phyloP scores from a whole-genome alignment of 768 basidiomycete species.

The Pleurotus tuoliensis region DNA sequence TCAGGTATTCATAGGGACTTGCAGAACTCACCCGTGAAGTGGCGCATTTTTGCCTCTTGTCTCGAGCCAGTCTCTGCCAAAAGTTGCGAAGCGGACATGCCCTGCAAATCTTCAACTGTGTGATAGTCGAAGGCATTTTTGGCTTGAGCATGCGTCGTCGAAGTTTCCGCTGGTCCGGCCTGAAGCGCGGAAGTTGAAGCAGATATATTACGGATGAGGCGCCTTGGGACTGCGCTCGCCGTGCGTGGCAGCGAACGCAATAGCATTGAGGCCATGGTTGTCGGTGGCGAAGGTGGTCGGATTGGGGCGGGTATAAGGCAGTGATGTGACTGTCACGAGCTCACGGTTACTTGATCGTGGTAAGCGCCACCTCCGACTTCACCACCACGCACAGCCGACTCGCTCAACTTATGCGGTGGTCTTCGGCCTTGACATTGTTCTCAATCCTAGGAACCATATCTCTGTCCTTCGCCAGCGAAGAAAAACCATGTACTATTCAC shows the following conservation, averaged over 20 bases:
- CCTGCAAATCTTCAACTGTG: constrained; percentile 81
- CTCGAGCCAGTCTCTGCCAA: constrained; percentile 68
- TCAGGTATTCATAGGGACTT: background rate
- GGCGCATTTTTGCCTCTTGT: constrained; percentile 79
- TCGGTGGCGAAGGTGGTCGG: constrained; percentile 27
- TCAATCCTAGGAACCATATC: background rate
- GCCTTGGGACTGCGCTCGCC: constrained; percentile 27
- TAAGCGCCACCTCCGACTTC: too few relatives aligned
- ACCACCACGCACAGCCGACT: background rate
- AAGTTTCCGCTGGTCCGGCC: constrained; percentile 21
- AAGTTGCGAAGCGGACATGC: constrained; percentile 75
- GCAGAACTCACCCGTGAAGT: constrained; percentile 77
- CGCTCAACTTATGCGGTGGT: constrained; percentile 14
- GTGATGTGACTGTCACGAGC: constrained; percentile 17
- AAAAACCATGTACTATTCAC: constrained; percentile 60
- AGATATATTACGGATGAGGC: constrained; percentile 33
- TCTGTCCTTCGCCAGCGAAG: constrained; percentile 19
- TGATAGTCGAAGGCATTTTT: constrained; percentile 63
- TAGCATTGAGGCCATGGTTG: constrained; percentile 61
- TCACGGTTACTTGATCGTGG: too few relatives aligned
- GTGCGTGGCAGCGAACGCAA: constrained; percentile 59
- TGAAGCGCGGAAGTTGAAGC: constrained; percentile 26
- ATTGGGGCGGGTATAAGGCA: constrained; percentile 29
- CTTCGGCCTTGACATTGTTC: background rate
- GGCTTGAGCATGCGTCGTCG: constrained; percentile 23